Conservation (phyloP, 345 rosid species). For the Clausena lansium region DNA sequence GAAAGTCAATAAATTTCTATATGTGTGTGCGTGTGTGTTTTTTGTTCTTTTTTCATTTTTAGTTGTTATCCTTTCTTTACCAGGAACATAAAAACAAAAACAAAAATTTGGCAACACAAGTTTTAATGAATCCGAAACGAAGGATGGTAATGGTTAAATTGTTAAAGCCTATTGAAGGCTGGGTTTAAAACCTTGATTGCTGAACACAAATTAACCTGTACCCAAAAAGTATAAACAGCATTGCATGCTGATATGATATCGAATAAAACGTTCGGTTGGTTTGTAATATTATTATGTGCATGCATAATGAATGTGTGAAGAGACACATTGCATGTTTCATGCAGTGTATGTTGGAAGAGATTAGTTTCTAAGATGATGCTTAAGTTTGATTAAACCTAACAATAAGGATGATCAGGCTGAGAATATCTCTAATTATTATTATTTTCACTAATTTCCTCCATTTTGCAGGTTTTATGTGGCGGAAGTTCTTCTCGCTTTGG, state of each 20-base stretch:
- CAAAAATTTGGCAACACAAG: background rate
- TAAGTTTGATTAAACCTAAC: background rate
- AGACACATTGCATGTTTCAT: background rate
- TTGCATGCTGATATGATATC: background rate
- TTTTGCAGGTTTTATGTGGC: slow-evolving; percentile 73
- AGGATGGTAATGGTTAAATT: background rate
- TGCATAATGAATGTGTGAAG: background rate
- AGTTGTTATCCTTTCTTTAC: background rate
- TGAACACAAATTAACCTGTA: background rate
- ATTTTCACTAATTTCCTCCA: background rate
- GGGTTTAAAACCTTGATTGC: background rate
- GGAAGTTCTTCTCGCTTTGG: slow-evolving; percentile 83
- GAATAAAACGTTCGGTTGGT: background rate
- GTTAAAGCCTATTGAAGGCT: background rate
- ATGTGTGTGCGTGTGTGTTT: background rate
- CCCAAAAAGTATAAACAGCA: background rate
- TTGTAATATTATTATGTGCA: background rate
- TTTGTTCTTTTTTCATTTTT: background rate
- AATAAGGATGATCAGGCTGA: background rate
- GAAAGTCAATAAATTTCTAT: background rate
- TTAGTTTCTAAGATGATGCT: background rate
- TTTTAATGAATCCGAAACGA: background rate
- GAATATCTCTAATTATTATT: background rate
- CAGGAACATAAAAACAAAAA: background rate
- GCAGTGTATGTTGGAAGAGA: background rate